These are phyloP conservation scores for Elongisporangium prolatum DNA, from an alignment of 352 stramenopile species.

Conservation along the genomic window DNA sequence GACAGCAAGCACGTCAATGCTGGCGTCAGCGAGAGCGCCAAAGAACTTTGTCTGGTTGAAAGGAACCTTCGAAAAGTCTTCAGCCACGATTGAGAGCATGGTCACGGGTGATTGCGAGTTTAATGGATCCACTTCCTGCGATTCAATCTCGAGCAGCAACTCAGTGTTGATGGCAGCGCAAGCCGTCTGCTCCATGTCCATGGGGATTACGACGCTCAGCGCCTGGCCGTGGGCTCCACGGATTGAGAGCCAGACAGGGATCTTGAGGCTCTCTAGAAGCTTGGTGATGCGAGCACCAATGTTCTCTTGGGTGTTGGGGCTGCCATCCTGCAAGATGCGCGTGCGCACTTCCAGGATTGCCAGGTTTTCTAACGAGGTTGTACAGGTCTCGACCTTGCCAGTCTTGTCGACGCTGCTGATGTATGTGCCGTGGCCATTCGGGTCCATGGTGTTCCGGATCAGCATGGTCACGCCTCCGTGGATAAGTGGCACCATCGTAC, in stretches of 20 bases:
- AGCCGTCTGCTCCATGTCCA: slow-evolving; percentile 23
- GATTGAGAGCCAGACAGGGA: slow-evolving; percentile 79
- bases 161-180: slow-evolving; percentile 45
- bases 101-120: slow-evolving; percentile 70
- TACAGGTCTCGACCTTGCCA: slow-evolving; percentile 66
- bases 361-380: slow-evolving; percentile 78
- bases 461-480: slow-evolving; percentile 78
- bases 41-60: slow-evolving; percentile 80
- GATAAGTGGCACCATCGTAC: slow-evolving; percentile 84
- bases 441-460: slow-evolving; percentile 83
- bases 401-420: slow-evolving; percentile 62
- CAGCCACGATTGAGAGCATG: slow-evolving; percentile 80
- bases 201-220: slow-evolving; percentile 70
- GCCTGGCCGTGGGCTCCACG: slow-evolving; percentile 76
- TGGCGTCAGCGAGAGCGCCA: slow-evolving; percentile 54
- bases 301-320: slow-evolving; percentile 50
- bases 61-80: slow-evolving; percentile 69
- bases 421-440: slow-evolving; percentile 72
- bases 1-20: slow-evolving; percentile 69
- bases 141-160: slow-evolving; percentile 53
- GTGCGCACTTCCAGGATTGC: slow-evolving; percentile 76
- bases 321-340: slow-evolving; percentile 72
- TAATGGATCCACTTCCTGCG: slow-evolving; percentile 65
- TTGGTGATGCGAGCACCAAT: slow-evolving; percentile 75
- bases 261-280: slow-evolving; percentile 50